These are phyloP conservation scores for Mollisiaceae sp. DNA, from an alignment of 2,329 filamentous ascomycete genomes.

Conservation along the genomic window DNA sequence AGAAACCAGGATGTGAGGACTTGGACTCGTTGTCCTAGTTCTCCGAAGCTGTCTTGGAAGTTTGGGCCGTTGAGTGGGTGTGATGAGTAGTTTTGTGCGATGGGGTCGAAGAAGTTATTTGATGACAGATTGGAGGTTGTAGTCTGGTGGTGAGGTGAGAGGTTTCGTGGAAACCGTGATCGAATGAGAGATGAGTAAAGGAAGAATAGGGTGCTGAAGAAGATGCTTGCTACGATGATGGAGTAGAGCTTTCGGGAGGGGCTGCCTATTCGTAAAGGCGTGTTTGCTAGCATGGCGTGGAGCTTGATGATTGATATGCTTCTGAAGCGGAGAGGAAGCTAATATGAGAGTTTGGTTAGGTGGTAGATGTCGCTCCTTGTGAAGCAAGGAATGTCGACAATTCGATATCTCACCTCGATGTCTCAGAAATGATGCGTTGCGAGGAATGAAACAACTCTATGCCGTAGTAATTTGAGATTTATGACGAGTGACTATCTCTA, in stretches of 20 bases:
- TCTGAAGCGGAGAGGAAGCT: neutral
- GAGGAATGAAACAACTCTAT: neutral
- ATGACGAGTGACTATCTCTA: too few relatives aligned
- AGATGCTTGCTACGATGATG: neutral
- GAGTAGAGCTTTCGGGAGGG: neutral
- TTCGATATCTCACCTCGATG: neutral
- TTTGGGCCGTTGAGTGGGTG: neutral
- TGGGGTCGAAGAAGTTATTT: neutral
- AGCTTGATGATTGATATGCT: neutral
- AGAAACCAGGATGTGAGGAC: neutral
- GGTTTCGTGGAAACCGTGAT: neutral
- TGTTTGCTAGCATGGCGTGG: neutral
- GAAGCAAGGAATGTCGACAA: neutral
- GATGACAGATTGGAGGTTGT: neutral
- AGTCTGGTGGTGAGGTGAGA: neutral
- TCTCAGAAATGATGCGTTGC: neutral
- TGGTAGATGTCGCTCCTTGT: neutral
- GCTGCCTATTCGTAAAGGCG: neutral
- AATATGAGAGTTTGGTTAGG: neutral
- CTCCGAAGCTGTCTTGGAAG: neutral
- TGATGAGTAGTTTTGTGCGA: neutral
- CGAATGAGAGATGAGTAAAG: neutral
- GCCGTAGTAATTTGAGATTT: neutral
- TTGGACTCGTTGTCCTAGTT: conserved; percentile 1
- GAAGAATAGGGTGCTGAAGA: neutral